Evolutionary conservation across 176 grass and related monocot species (phyloP).

Genomic region (Carex scoparia): DNA sequence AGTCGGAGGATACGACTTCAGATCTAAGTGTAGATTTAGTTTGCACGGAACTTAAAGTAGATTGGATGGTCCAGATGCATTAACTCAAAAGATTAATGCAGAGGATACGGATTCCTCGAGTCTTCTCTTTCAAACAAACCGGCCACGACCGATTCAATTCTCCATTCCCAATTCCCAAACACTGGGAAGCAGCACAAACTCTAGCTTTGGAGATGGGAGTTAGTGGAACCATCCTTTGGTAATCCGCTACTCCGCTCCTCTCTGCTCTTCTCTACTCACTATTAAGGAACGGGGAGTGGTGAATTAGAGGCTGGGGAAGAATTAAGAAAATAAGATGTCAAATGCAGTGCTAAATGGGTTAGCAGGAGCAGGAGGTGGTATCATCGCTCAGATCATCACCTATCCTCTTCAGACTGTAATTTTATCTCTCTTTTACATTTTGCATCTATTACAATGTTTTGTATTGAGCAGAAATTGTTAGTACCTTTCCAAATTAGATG

Average conservation of each 20-base stretch:
- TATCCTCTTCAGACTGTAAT: conserved; percentile 83
- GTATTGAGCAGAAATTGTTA: neutral
- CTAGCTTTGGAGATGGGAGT: neutral
- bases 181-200: neutral
- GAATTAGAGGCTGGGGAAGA: neutral
- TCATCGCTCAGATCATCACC: conserved; percentile 94
- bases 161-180: neutral
- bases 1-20: neutral
- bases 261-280: neutral
- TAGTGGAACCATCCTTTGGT: neutral
- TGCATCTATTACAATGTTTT: neutral
- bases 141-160: neutral
- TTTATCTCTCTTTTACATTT: neutral
- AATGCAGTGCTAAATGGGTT: conserved; percentile 77
- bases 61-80: no score
- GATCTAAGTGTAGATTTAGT: no score
- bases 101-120: no score
- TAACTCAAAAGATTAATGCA: no score
- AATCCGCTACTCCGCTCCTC: neutral
- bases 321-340: conserved; percentile 49
- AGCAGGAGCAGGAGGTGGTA: conserved; percentile 72
- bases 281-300: neutral
- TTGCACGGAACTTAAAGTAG: no score
- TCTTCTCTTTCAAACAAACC: neutral
- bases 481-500: neutral